Evolutionary conservation across 1,139 yeast species (phyloP).

Genomic region (Candida neerlandica): DNA sequence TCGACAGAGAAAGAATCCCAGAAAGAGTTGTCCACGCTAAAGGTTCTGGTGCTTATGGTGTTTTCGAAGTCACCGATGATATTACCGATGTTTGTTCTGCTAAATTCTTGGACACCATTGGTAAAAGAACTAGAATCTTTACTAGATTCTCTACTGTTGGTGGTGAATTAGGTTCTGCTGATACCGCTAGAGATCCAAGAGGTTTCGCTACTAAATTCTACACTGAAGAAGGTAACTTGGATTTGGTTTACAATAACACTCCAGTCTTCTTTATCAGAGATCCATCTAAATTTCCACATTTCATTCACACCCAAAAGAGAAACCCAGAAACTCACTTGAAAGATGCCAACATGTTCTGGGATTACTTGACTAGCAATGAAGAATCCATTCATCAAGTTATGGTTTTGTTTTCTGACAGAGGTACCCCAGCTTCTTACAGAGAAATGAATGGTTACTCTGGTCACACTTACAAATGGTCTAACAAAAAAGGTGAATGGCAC

Average conservation of each 20-base stretch:
- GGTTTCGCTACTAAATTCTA: conserved; percentile 83
- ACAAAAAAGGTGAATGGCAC: conserved; percentile 64
- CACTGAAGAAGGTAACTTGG: conserved; percentile 87
- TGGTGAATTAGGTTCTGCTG: conserved; percentile 84
- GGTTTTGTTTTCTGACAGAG: conserved; percentile 65
- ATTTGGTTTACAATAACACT: conserved; percentile 88
- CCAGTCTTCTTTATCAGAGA: conserved; percentile 87
- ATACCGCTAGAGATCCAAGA: conserved; percentile 88
- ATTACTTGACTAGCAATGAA: conserved; percentile 61
- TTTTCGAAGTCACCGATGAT: conserved; percentile 81
- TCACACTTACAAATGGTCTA: conserved; percentile 70
- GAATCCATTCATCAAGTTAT: conserved; percentile 68
- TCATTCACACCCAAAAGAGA: conserved; percentile 82
- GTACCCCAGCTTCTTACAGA: conserved; percentile 67
- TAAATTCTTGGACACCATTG: conserved; percentile 68
- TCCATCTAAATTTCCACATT: conserved; percentile 85
- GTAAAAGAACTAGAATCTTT: conserved; percentile 74
- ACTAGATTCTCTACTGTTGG: conserved; percentile 89
- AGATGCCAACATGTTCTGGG: conserved; percentile 77
- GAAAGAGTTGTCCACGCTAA: conserved; percentile 91
- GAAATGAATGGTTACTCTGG: conserved; percentile 75
- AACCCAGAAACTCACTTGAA: conserved; percentile 82
- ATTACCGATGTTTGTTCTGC: conserved; percentile 73
- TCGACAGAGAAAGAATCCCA: conserved; percentile 86
- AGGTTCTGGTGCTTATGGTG: conserved; percentile 86